phyloP scores from a whole-genome alignment of 768 basidiomycete species.

The Gloeostereum incarnatum region DNA sequence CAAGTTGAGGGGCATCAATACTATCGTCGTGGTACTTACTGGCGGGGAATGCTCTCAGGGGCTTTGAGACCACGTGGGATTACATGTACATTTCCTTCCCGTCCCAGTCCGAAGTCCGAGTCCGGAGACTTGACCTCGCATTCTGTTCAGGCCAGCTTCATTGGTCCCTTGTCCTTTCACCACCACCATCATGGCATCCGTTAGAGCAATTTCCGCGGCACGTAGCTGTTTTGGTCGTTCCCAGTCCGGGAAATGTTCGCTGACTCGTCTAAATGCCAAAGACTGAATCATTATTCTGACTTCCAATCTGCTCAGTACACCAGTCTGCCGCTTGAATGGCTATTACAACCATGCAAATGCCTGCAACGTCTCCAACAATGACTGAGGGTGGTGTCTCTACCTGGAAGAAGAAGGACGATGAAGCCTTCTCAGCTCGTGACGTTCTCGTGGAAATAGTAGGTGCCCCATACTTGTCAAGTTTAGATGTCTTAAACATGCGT shows the following conservation, averaged over 20 bases:
- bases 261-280: background rate
- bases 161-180: background rate
- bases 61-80: too few relatives aligned
- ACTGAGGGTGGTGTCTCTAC: slow-evolving; percentile 86
- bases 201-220: background rate
- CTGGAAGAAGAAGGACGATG: slow-evolving; percentile 89
- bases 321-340: slow-evolving; percentile 40
- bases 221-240: background rate
- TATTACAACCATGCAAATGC: slow-evolving; percentile 78
- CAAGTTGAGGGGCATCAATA: too few relatives aligned
- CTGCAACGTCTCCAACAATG: slow-evolving; percentile 97
- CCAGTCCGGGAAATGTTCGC: background rate
- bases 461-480: slow-evolving; percentile 7
- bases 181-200: background rate
- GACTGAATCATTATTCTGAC: background rate
- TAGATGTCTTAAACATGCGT: slow-evolving; percentile 3
- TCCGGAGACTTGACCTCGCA: background rate
- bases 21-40: too few relatives aligned
- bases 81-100: too few relatives aligned
- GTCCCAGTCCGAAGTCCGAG: background rate
- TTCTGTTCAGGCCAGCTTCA: background rate
- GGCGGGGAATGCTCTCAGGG: too few relatives aligned
- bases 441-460: slow-evolving; percentile 85
- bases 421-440: slow-evolving; percentile 71
- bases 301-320: slow-evolving; percentile 50